Base-by-base conservation (phyloP, 305 asterid species). In the Plantago lanceolata region DNA sequence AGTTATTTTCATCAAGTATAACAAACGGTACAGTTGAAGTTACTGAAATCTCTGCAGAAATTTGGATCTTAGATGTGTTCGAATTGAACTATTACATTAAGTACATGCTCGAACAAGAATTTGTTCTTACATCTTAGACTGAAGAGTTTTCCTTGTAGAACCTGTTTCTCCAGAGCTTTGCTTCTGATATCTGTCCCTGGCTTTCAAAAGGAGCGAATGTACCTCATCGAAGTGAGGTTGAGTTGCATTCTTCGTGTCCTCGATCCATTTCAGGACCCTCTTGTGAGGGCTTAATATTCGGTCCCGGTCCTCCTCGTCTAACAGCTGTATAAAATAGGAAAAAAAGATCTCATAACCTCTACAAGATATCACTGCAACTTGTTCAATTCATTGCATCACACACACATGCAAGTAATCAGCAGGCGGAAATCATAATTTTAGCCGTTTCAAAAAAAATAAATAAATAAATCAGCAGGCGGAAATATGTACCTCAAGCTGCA, bases 401-500 rank as follows among this genome's bases (percentile, higher is more conserved):
- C 33, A 14, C 3, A 58, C 18, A 5, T 51, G 49, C 45, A 51
- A 58, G n/a, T 55, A 29, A 58, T 72, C 13, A 31, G 35, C 35
- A 31, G 35, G 7, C 7, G 35, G 0, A 31, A 31, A 48, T 65
- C n/a, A n/a, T n/a, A n/a, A n/a, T n/a, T n/a, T n/a, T n/a, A n/a
- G n/a, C n/a, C n/a, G n/a, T n/a, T n/a, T n/a, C n/a, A n/a, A n/a
- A n/a, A n/a, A n/a, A n/a, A n/a, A n/a, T n/a, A n/a, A n/a, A n/a
- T n/a, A n/a, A n/a, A n/a, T n/a, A n/a, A n/a, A n/a, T n/a, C n/a
- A n/a, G n/a, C n/a, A n/a, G n/a, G n/a, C n/a, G n/a, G n/a, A n/a
- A n/a, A n/a, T n/a, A n/a, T n/a, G n/a, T 79, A 92, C 98, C 95
- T 89, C 82, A 48, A 87, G 91, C 70, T 87, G 86, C 97, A 85